A percentile compares a stretch with the other conserved stretches of the same genome.
Conservation (phyloP, 139 green algal species). For the Zygnema cylindricum region DNA sequence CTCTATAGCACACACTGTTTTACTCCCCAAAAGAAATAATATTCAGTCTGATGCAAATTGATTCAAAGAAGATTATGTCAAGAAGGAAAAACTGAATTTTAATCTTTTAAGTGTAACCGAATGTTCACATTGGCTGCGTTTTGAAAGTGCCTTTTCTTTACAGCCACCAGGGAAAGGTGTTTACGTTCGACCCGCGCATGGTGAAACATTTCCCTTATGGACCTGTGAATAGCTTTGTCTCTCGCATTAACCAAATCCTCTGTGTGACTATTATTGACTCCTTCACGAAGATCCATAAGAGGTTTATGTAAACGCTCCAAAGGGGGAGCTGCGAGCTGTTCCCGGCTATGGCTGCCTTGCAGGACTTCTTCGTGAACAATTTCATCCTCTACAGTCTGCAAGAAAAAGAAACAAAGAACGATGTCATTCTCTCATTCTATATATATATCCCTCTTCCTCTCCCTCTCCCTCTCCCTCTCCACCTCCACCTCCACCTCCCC, state of each 20-base stretch:
- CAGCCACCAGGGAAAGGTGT: constrained; percentile 31
- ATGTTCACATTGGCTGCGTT: constrained; percentile 36
- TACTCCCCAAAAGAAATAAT: no score
- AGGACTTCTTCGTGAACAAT: constrained; percentile 2
- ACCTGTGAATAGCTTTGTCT: constrained; percentile 11
- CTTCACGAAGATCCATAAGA: constrained; percentile 1
- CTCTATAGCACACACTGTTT: background rate
- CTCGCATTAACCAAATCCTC: background rate
- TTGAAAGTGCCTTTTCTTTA: constrained; percentile 13
- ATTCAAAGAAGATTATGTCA: no score
- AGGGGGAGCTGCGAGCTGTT: constrained; percentile 1
- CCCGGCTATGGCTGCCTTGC: background rate
- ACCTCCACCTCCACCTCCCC: background rate
- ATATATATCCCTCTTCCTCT: background rate
- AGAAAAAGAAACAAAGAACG: no score
- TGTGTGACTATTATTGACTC: constrained; percentile 2
- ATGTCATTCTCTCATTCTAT: background rate
- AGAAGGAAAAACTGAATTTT: no score
- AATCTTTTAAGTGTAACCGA: no score
- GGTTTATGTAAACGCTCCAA: background rate
- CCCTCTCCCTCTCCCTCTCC: background rate
- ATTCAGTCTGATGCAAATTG: no score
- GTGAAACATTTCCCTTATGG: constrained; percentile 29
- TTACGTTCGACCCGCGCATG: constrained; percentile 18
- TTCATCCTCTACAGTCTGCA: constrained; percentile 14